Base-by-base conservation (phyloP, 2,329 filamentous ascomycete species). In the Hymenoscyphus scutula region DNA sequence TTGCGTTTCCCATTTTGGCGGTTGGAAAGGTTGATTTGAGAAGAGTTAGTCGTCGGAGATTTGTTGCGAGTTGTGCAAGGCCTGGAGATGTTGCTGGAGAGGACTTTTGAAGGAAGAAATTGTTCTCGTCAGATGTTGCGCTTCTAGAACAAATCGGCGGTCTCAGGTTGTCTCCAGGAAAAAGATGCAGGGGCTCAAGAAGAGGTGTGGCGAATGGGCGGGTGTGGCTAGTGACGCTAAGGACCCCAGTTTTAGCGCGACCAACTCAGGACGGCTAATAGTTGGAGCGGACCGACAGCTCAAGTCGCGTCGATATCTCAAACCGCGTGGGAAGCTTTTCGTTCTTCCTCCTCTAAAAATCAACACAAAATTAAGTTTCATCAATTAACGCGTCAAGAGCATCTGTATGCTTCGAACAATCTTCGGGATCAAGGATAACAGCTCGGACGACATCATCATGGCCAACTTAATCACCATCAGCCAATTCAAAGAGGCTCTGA, bases 401-500 rank as follows among this genome's bases (percentile, higher is more conserved):
- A 38, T 58, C 30, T 62, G 29, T 34, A 67, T 67, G 63, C 63
- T 68, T 59, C 62, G 63, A 61, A 63, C 30, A 6, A 58, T 67
- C 27, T 65, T 66, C 23, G 63, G 65, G 19, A 66, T 59, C 53
- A 65, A 65, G 62, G 53, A 62, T 53, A 2, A 15, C 6, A 38
- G 23, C 29, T 17, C 58, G 17, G 32, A 51, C 27, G 32, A 62
- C 5, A 25, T 8, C 29, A 64, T 29, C 48, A 74, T 73, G 71
- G 67, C 70, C 25, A 62, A 64, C 23, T 32, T 59, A n/a, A 74
- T 74, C 56, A 68, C 67, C 5, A 56, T 63, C 15, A 37, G 61
- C 10, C 67, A 72, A 48, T 75, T 75, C 57, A 68, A 71, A 56
- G 69, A 69, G 17, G 69, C 69, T 23, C 56, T 74, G 30, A 25